Evolutionary conservation across 2,329 filamentous ascomycete species (phyloP).

Genomic region (Hypoxylon sp.): DNA sequence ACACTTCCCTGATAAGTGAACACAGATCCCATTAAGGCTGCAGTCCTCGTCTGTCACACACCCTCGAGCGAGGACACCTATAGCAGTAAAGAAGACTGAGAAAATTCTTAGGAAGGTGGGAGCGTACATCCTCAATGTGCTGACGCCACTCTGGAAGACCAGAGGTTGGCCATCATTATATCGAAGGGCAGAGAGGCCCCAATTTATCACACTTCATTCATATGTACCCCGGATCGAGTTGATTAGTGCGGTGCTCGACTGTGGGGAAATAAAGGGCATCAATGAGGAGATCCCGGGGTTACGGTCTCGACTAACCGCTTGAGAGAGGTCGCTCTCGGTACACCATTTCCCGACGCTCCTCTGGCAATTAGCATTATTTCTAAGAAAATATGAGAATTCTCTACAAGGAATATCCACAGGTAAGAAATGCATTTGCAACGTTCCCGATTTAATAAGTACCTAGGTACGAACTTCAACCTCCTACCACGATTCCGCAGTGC

Average conservation of each 20-base stretch:
- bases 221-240: not conserved
- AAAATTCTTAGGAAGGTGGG: not conserved
- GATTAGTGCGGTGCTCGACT: not conserved
- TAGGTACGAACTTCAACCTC: no score
- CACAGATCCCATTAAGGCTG: conserved; percentile 58
- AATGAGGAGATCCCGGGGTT: conserved; percentile 10
- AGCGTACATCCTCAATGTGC: conserved; percentile 11
- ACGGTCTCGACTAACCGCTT: conserved; percentile 3
- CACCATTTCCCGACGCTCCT: conserved; percentile 6
- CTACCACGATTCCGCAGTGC: no score
- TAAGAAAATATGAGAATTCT: not conserved
- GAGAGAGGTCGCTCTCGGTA: conserved; percentile 12
- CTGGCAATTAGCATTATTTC: not conserved
- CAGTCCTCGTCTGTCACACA: conserved; percentile 54
- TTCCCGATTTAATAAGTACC: no score
- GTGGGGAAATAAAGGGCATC: conserved; percentile 7
- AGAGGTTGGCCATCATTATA: not conserved
- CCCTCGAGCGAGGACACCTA: conserved; percentile 6
- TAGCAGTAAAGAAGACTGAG: not conserved
- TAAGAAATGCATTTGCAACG: not conserved
- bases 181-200: not conserved
- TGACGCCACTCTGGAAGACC: not conserved
- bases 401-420: not conserved
- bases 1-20: conserved; percentile 45
- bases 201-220: conserved; percentile 10